phyloP scores from a whole-genome alignment of 2,329 filamentous ascomycete species.

The Exophiala bonariae region DNA sequence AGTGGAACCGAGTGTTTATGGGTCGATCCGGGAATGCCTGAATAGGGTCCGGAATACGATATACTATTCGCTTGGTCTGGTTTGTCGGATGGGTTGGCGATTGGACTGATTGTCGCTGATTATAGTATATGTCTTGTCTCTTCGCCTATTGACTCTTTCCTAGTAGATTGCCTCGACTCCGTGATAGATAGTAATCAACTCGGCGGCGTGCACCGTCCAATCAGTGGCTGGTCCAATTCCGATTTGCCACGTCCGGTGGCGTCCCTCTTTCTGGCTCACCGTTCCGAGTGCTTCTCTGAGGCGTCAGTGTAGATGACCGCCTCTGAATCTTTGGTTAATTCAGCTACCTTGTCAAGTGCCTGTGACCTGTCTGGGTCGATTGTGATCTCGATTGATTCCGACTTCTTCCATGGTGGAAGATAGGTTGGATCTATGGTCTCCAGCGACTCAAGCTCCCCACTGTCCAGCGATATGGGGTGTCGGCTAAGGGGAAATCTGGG shows the following conservation, averaged over 20 bases:
- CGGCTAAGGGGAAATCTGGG: constrained; percentile 8
- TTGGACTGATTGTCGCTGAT: constrained; percentile 14
- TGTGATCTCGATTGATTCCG: constrained; percentile 28
- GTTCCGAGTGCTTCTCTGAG: constrained; percentile 17
- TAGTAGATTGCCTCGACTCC: constrained; percentile 17
- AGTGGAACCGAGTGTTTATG: constrained; percentile 7
- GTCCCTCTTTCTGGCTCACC: constrained; percentile 1
- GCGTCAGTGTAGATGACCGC: constrained; percentile 14
- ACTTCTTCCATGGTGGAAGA: constrained; percentile 24
- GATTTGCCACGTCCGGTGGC: constrained; percentile 6
- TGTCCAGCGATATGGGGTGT: constrained; percentile 10
- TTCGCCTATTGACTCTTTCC: constrained; percentile 4
- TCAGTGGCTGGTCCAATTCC: constrained; percentile 10
- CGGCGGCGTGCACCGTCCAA: constrained; percentile 28
- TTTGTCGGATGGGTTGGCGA: constrained; percentile 11
- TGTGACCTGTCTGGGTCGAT: constrained; percentile 27
- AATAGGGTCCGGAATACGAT: constrained; percentile 4
- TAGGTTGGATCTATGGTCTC: constrained; percentile 30
- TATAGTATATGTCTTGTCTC: constrained; percentile 3
- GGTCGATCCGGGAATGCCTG: constrained; percentile 1
- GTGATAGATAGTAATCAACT: constrained; percentile 28
- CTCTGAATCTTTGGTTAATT: constrained; percentile 5
- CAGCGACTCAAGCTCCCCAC: constrained; percentile 20
- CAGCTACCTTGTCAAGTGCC: constrained; percentile 18
- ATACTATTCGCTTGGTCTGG: constrained; percentile 10